These are phyloP conservation scores for Raffaelea arxii DNA, from an alignment of 2,329 filamentous ascomycete genomes.

Conservation along the genomic window DNA sequence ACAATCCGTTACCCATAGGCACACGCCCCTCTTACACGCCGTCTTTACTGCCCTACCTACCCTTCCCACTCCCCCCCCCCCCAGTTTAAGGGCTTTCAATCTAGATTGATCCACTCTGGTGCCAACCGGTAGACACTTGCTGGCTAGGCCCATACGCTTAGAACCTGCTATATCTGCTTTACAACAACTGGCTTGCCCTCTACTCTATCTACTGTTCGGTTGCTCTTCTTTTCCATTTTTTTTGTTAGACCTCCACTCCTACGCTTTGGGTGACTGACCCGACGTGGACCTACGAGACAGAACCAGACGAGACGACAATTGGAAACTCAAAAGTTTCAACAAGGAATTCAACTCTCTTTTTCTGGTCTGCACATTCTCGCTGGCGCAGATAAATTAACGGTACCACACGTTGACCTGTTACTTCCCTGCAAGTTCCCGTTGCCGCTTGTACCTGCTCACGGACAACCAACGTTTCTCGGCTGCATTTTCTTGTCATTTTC, in stretches of 20 bases:
- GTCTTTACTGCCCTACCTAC: background rate
- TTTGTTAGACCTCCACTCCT: background rate
- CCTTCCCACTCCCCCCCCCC: background rate
- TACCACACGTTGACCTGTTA: constrained; percentile 4
- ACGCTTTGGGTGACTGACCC: too few relatives aligned
- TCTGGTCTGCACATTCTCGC: background rate
- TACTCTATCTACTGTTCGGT: background rate
- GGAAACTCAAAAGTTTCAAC: background rate
- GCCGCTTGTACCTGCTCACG: background rate
- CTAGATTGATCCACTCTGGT: background rate
- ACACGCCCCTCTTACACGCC: background rate
- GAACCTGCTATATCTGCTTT: too few relatives aligned
- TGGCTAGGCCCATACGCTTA: too few relatives aligned
- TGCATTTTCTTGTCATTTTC: background rate
- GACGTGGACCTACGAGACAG: background rate
- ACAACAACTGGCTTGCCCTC: too few relatives aligned
- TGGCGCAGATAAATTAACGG: constrained; percentile 7
- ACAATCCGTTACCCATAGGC: background rate
- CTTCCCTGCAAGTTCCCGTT: constrained; percentile 5
- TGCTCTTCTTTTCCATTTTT: background rate
- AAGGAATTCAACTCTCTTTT: background rate
- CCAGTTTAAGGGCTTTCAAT: background rate
- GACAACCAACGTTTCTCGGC: constrained; percentile 3
- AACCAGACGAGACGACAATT: background rate
- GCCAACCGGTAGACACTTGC: background rate